A percentile compares a stretch with the other conserved stretches of the same genome.
Conservation (phyloP, 78 protist genomes). For the Anaeramoeba flamelloides region DNA sequence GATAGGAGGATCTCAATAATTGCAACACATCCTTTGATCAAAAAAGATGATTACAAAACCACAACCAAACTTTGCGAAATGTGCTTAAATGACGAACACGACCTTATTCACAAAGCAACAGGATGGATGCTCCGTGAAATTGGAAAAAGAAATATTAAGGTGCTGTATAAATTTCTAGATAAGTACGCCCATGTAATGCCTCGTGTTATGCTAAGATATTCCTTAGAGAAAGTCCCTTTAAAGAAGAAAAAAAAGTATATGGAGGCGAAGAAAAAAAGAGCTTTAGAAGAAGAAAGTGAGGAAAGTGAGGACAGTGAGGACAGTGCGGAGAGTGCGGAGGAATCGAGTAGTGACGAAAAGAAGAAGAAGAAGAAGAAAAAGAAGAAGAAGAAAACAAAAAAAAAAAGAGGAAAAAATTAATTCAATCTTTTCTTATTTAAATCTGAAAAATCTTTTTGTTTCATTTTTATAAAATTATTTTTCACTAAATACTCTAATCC, state of each 20-base stretch:
- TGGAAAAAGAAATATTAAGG: conserved; percentile 4
- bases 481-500: too few species aligned
- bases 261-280: background rate
- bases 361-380: background rate
- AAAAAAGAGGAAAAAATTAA: background rate
- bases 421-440: background rate
- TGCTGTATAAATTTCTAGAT: background rate
- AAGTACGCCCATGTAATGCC: conserved; percentile 1
- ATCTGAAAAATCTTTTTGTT: too few species aligned
- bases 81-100: conserved; percentile 7
- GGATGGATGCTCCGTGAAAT: conserved; percentile 26
- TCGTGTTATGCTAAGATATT: background rate
- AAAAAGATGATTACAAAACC: background rate
- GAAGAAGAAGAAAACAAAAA: background rate
- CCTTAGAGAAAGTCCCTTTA: background rate
- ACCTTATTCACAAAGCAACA: conserved; percentile 17
- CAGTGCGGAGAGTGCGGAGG: background rate
- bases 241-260: background rate
- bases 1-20: conserved; percentile 11
- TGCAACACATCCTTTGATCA: background rate
- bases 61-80: background rate
- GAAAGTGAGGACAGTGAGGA: background rate
- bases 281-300: background rate
- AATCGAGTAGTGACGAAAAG: background rate
- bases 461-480: too few species aligned